phyloP scores from a whole-genome alignment of 352 stramenopile genomes.

The Phytophthora litchii region DNA sequence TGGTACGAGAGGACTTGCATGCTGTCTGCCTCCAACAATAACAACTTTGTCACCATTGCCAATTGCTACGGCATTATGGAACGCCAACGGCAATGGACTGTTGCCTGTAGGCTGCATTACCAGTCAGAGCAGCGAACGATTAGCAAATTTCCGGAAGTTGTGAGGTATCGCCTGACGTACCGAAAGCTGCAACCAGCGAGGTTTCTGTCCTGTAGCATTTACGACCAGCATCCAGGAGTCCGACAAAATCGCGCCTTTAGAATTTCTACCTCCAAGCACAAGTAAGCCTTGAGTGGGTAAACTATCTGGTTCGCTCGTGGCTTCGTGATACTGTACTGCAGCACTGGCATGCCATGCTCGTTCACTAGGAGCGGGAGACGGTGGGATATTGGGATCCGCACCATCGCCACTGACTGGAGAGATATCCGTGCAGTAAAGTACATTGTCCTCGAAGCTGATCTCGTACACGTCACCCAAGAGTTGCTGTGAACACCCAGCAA shows the following conservation, averaged over 20 bases:
- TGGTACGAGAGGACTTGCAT: conserved; percentile 1
- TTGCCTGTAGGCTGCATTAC: conserved; percentile 45
- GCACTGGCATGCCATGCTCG: conserved; percentile 57
- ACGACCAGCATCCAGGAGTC: conserved; percentile 59
- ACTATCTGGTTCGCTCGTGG: conserved; percentile 18
- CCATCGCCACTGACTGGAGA: conserved; percentile 20
- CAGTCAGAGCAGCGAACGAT: neutral
- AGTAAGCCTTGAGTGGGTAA: conserved; percentile 40
- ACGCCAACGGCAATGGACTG: conserved; percentile 56
- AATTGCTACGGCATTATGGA: conserved; percentile 49
- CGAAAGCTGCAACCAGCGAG: conserved; percentile 47
- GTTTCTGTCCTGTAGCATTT: conserved; percentile 21
- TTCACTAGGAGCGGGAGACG: conserved; percentile 8
- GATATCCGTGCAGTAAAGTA: conserved; percentile 49
- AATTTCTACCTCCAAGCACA: conserved; percentile 52
- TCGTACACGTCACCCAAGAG: conserved; percentile 46
- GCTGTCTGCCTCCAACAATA: conserved; percentile 52
- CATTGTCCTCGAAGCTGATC: conserved; percentile 45
- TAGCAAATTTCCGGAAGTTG: neutral
- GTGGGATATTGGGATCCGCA: conserved; percentile 16
- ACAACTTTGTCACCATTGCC: conserved; percentile 46
- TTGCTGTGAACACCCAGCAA: conserved; percentile 14
- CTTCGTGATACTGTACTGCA: conserved; percentile 24
- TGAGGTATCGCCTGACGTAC: conserved; percentile 17
- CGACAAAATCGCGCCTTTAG: conserved; percentile 34